Evolutionary conservation across 352 stramenopile species (phyloP).

Genomic region (Albugo candida): DNA sequence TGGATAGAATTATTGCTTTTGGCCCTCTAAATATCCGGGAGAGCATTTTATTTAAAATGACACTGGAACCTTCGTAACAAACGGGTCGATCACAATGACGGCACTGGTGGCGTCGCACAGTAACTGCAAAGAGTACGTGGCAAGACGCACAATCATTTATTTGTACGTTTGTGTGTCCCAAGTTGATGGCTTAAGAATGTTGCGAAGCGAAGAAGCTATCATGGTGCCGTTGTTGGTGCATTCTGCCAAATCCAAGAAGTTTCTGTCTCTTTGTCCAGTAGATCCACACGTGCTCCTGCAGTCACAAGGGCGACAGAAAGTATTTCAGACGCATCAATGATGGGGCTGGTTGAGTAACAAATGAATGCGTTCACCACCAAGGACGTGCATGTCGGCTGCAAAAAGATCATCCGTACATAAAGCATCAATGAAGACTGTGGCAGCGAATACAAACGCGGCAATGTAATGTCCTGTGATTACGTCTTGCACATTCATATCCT

Average conservation of each 20-base stretch:
- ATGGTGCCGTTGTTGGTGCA: constrained; percentile 60
- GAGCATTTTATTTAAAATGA: no score
- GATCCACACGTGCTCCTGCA: constrained; percentile 52
- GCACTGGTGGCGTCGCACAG: constrained; percentile 73
- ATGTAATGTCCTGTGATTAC: no score
- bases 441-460: no score
- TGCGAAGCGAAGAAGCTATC: constrained; percentile 60
- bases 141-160: constrained; percentile 52
- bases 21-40: no score
- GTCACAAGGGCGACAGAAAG: constrained; percentile 49
- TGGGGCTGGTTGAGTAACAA: no score
- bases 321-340: constrained; percentile 43
- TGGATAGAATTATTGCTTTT: no score
- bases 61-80: constrained; percentile 73
- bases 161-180: constrained; percentile 44
- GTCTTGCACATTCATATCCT: no score
- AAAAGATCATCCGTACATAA: no score
- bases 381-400: no score
- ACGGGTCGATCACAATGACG: constrained; percentile 63
- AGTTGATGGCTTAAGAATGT: constrained; percentile 35
- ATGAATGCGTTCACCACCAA: no score
- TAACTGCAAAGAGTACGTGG: constrained; percentile 44
- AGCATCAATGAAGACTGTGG: no score
- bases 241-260: constrained; percentile 64
- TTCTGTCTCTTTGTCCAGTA: constrained; percentile 61